Percentiles rank a stretch among this genome's conserved stretches.
These are phyloP conservation scores for Candida tetrigidarum DNA, from an alignment of 1,139 yeast genomes.

Conservation along the genomic window DNA sequence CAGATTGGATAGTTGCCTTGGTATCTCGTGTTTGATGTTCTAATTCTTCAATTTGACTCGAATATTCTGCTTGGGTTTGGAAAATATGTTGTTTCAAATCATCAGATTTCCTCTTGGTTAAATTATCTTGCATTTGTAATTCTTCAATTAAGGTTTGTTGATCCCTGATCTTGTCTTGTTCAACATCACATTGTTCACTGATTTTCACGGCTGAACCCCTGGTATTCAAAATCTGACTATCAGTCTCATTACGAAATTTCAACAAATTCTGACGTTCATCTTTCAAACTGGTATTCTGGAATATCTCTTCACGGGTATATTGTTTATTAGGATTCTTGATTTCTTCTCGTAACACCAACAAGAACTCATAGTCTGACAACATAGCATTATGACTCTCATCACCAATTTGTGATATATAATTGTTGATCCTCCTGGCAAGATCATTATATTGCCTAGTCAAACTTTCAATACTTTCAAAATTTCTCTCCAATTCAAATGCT, in stretches of 20 bases:
- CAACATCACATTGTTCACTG: conserved; percentile 10
- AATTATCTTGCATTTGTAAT: conserved; percentile 58
- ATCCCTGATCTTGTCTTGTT: conserved; percentile 9
- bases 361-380: conserved; percentile 25
- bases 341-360: conserved; percentile 33
- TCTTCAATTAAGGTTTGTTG: conserved; percentile 29
- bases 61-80: conserved; percentile 55
- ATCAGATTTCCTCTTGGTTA: conserved; percentile 58
- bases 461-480: conserved; percentile 54
- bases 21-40: conserved; percentile 64
- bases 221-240: conserved; percentile 4
- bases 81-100: conserved; percentile 61
- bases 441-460: conserved; percentile 60
- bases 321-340: conserved; percentile 24
- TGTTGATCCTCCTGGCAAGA: conserved; percentile 50
- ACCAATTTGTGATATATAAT: conserved; percentile 11
- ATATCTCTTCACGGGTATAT: conserved; percentile 32
- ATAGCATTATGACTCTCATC: conserved; percentile 10
- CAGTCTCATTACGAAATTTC: conserved; percentile 50
- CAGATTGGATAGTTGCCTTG: conserved; percentile 57
- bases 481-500: conserved; percentile 50
- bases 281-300: conserved; percentile 37
- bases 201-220: conserved; percentile 3
- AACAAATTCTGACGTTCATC: conserved; percentile 46
- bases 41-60: conserved; percentile 67